Conservation (phyloP, 2,329 filamentous ascomycete genomes). For the Phialemoniopsis sp. region DNA sequence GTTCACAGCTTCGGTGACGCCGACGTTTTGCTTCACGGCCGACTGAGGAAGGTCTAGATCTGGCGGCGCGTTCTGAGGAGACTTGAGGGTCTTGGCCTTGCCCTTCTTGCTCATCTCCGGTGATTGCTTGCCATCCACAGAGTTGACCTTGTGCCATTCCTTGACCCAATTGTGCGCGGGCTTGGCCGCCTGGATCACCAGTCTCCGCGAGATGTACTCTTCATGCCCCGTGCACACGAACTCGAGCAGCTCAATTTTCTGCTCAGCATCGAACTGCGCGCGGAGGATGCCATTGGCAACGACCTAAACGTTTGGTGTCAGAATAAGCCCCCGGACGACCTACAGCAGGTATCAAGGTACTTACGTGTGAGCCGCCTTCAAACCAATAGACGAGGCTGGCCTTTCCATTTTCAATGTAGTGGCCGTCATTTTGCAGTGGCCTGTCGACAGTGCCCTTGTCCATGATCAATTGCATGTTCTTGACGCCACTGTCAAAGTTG, state of each 20-base stretch:
- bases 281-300: slow-evolving; percentile 73
- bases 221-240: slow-evolving; percentile 74
- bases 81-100: slow-evolving; percentile 56
- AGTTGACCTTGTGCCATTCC: slow-evolving; percentile 59
- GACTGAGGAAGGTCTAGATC: slow-evolving; percentile 59
- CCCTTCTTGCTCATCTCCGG: slow-evolving; percentile 66
- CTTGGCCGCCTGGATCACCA: slow-evolving; percentile 56
- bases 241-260: slow-evolving; percentile 81
- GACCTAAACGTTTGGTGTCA: slow-evolving; percentile 47
- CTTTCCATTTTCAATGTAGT: slow-evolving; percentile 71
- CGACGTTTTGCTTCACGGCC: slow-evolving; percentile 50
- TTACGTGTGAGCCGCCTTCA: slow-evolving; percentile 74
- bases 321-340: slow-evolving; percentile 4
- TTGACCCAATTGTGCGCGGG: slow-evolving; percentile 62
- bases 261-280: slow-evolving; percentile 73
- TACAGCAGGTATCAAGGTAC: slow-evolving; percentile 21
- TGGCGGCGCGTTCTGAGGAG: slow-evolving; percentile 53
- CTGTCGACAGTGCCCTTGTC: slow-evolving; percentile 60
- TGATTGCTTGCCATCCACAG: slow-evolving; percentile 52
- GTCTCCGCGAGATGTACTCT: slow-evolving; percentile 74
- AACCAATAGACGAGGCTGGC: slow-evolving; percentile 89
- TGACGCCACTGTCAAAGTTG: slow-evolving; percentile 82
- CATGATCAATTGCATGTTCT: slow-evolving; percentile 79
- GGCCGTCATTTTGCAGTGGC: slow-evolving; percentile 56
- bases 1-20: slow-evolving; percentile 56